Conservation (phyloP, 1,139 yeast species). For the Hyphopichia burtonii region DNA sequence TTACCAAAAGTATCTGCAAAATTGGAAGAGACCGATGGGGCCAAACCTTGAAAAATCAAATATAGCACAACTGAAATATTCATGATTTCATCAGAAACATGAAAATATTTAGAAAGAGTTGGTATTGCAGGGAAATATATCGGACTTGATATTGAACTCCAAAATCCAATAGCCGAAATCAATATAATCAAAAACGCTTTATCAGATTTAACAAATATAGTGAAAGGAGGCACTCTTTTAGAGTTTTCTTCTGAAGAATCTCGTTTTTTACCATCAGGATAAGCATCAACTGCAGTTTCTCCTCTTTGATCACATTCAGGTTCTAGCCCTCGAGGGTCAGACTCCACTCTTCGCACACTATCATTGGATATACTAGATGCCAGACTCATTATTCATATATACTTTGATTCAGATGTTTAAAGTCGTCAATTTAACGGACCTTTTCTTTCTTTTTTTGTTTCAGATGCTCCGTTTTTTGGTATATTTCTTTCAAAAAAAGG, state of each 20-base stretch:
- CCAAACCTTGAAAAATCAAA: slow-evolving; percentile 35
- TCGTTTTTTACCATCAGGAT: neutral
- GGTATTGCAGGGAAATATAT: slow-evolving; percentile 45
- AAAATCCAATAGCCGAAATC: slow-evolving; percentile 33
- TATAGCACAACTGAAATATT: slow-evolving; percentile 40
- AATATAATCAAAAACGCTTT: slow-evolving; percentile 19
- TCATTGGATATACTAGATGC: too few relatives aligned
- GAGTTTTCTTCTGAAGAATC: neutral
- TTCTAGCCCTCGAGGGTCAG: too few relatives aligned
- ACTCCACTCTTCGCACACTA: too few relatives aligned
- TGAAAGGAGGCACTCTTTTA: slow-evolving; percentile 7
- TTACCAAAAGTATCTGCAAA: slow-evolving; percentile 38
- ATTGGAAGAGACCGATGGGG: slow-evolving; percentile 33
- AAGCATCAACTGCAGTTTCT: neutral
- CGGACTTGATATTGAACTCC: slow-evolving; percentile 41
- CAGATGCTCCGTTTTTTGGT: too few relatives aligned
- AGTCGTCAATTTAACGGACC: too few relatives aligned
- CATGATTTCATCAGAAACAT: slow-evolving; percentile 22
- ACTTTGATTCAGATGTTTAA: too few relatives aligned
- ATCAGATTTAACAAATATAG: slow-evolving; percentile 14
- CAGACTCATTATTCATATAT: too few relatives aligned
- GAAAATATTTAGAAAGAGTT: slow-evolving; percentile 26
- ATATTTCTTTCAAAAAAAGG: too few relatives aligned
- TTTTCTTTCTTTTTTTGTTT: too few relatives aligned
- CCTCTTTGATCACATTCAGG: too few relatives aligned